Base-by-base conservation (phyloP, 768 basidiomycete species). In the Tulasnella sp. region DNA sequence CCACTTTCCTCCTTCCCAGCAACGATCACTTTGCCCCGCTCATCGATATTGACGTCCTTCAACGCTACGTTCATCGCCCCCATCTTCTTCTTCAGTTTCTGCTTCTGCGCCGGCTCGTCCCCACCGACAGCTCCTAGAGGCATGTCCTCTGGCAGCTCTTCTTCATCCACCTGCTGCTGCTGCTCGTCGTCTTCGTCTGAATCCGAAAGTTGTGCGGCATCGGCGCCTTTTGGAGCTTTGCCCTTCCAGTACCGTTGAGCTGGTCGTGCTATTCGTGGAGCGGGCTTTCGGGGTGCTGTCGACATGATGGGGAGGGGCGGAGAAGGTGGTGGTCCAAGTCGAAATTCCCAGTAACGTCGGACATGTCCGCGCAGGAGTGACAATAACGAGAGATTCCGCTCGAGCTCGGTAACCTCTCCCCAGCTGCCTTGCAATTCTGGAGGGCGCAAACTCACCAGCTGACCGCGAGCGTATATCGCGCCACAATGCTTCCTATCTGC, bases 201-300 rank as follows among this genome's bases (percentile, higher is more conserved):
- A 3, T 89, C 90, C 79, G 92, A 91, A 7, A 91, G 91, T 34
- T 88, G 88, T 1, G 84, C 84, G 71, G 67, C 71, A 15, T 75
- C 71, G 40, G 84, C 86, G 67, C 92, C 92, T 82, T 93, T 94
- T 0, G 94, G 94, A 0, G 90, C 93, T 79, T 94, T 93, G 75
- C 95, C 95, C 79, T 92, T 92, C 90, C 93, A 93, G 83, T 97
- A 96, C 2, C 95, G 91, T 7, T 89, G 91, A 2, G 89, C 93
- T 5, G 95, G 93, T 72, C 87, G 85, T n/a, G 93, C 87, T 8
- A 90, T 86, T n/a, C 93, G 89, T 29, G 91, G 89, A 9, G 93
- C 92, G 77, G 89, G 88, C 79, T 94, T 94, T 22, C 77, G 76
- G 11, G 77, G 67, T 76, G 69, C 64, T 34, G 38, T 52, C 8